Base-by-base conservation (phyloP, 1,284 basidiomycete genomes). In the Ceratobasidium sp. region DNA sequence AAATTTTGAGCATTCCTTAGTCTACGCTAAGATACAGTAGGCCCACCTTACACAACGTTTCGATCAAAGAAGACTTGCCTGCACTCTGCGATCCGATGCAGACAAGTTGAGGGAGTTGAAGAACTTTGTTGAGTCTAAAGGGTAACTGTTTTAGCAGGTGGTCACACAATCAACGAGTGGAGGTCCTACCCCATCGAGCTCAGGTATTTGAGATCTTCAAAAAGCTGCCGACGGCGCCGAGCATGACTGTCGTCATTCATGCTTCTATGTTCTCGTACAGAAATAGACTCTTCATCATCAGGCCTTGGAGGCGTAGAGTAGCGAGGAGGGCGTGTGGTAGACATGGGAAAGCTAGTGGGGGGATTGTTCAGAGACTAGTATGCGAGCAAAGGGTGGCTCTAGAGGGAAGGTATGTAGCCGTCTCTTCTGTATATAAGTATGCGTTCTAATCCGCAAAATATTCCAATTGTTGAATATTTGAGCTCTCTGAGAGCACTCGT, bases 31-130 rank as follows among this genome's bases (percentile, higher is more conserved):
- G n/a, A n/a, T n/a, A n/a, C n/a, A n/a, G n/a, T n/a, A n/a, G n/a
- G n/a, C 38, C 26, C 15, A 66, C 64, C 64, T 42, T 40, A 38
- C 64, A 66, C 42, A 66, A 46, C 10, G 40, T 66, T 66, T 66
- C 64, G 38, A 66, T 66, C 64, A 66, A 46, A 10, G 64, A 66
- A 4, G 64, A 66, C 46, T 66, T 66, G 7, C 64, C 64, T 4
- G 64, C 64, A 42, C 64, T 66, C 46, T 66, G 64, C 7, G 64
- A 66, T 3, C 64, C 64, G n/a, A 66, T 46, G n/a, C n/a, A 23
- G n/a, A 66, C 64, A 3, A 66, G 42, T 38, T 66, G 64, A 42
- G 64, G 64, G 10, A 66, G 64, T 23, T 66, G 38, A 6, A 66
- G 33, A 13, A 13, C 64, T n/a, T 66, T 66, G 20, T 66, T 66